Evolutionary conservation across 129 eudicot genomes (phyloP), one percentile per base, ranked within the genome.

Genomic region (Deinandra increscens): DNA sequence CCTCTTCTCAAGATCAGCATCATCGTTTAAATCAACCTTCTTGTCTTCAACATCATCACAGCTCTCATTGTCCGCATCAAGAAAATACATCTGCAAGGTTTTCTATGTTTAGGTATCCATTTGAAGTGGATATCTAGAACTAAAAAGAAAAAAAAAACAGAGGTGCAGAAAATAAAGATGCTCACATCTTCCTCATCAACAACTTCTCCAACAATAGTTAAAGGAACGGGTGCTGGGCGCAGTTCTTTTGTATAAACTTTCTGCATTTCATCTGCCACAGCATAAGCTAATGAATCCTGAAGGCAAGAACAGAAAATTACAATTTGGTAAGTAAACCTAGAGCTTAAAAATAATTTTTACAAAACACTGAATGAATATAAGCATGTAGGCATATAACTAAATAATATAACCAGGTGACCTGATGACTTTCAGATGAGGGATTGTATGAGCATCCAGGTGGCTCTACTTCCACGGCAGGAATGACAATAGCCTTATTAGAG

Each of bases 201-300:
- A 61, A 19, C 84, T 82, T 86, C 94, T 55, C 96, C 94, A 37
- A 76, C 86, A 78, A 88, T 96, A 20, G 77, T 83, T 69, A 88
- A 79, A 33, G 97, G 97, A 49, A 91, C 75, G 36, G 96, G 96
- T 56, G 88, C 69, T 79, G 97, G 97, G 55, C 93, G 89, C 81
- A 91, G 60, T 63, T 91, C 96, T 29, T 80, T 73, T 63, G 75
- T 74, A 68, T 88, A 88, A 46, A 91, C 81, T 82, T 91, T 91
- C 83, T 86, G 92, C 97, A 91, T 91, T 71, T 91, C 97, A 71
- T 91, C 96, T 70, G 97, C 96, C 38, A 91, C 94, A 23, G 97
- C 96, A 48, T 62, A 70, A 73, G 96, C 96, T 73, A 91, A 70
- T 7, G 94, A 80, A 75, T 80, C 91, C 96, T 87, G 79, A 43